Conservation (phyloP, 2,329 filamentous ascomycete genomes). For the Fusarium metavorans region DNA sequence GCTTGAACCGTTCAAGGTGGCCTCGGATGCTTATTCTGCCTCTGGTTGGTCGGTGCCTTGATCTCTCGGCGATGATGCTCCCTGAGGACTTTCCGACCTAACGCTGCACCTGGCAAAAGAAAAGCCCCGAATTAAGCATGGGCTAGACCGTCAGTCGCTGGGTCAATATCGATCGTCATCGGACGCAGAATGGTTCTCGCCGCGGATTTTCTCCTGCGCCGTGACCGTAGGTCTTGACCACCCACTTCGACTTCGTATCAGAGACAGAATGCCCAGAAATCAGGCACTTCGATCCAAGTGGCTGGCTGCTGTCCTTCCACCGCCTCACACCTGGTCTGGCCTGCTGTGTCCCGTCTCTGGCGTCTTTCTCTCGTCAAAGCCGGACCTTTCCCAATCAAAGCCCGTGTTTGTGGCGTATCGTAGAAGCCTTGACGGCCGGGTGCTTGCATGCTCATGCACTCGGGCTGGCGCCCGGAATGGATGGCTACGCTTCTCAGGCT, state of each 20-base stretch:
- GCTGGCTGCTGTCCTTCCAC: conserved; percentile 30
- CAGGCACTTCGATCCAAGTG: conserved; percentile 37
- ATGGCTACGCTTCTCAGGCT: conserved; percentile 34
- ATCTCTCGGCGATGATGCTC: conserved; percentile 31
- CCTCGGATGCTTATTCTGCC: conserved; percentile 18
- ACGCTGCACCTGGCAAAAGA: conserved; percentile 9
- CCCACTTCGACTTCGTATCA: conserved; percentile 36
- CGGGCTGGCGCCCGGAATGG: conserved; percentile 30
- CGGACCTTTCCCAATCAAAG: conserved; percentile 54
- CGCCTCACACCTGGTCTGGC: conserved; percentile 34
- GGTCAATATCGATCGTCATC: conserved; percentile 15
- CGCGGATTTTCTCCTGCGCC: conserved; percentile 6
- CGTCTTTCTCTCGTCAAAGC: conserved; percentile 41
- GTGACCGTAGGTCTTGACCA: conserved; percentile 10
- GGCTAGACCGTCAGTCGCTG: conserved; percentile 19
- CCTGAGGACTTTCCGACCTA: neutral
- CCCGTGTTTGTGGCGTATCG: conserved; percentile 61
- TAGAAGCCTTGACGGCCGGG: conserved; percentile 60
- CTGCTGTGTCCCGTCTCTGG: conserved; percentile 47
- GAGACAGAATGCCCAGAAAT: conserved; percentile 26
- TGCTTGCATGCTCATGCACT: conserved; percentile 61
- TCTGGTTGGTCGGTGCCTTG: conserved; percentile 38
- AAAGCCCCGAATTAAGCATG: conserved; percentile 24
- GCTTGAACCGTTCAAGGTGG: conserved; percentile 35
- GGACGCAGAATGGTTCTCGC: conserved; percentile 17